These are phyloP conservation scores for Fusarium sacchari DNA, from an alignment of 2,329 filamentous ascomycete species.

Conservation along the genomic window DNA sequence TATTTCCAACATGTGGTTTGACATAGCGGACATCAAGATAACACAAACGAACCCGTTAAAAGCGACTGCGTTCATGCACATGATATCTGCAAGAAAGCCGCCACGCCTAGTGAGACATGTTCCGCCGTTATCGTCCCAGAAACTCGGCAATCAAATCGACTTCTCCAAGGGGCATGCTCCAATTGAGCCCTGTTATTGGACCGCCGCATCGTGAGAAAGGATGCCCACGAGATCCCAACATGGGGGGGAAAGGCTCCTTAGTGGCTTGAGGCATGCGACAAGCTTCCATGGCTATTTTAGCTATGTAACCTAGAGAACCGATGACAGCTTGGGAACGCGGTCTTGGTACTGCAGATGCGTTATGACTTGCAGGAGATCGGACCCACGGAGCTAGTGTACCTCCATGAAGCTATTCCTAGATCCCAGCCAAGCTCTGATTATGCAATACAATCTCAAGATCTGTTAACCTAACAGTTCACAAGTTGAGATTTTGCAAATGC, in stretches of 20 bases:
- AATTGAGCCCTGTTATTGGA: slow-evolving; percentile 25
- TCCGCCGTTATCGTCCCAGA: slow-evolving; percentile 5
- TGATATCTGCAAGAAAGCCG: slow-evolving; percentile 12
- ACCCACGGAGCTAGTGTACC: neutral
- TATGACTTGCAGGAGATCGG: slow-evolving; percentile 8
- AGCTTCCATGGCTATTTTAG: neutral
- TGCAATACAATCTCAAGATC: neutral
- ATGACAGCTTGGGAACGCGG: neutral
- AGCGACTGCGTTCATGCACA: slow-evolving; percentile 21
- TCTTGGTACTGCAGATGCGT: neutral
- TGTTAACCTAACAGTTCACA: no score
- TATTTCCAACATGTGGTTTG: neutral
- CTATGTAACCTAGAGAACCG: neutral
- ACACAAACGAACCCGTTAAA: neutral
- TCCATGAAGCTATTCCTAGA: neutral
- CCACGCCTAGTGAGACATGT: slow-evolving; percentile 18
- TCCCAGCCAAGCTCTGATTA: neutral
- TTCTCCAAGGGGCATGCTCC: slow-evolving; percentile 31
- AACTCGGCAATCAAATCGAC: slow-evolving; percentile 22
- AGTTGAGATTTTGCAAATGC: no score
- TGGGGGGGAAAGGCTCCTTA: neutral
- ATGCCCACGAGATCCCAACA: slow-evolving; percentile 22
- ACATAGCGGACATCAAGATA: neutral
- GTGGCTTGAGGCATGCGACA: slow-evolving; percentile 19
- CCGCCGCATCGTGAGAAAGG: neutral